Conservation (phyloP, 2,329 filamentous ascomycete species). For the Peltaster fructicola region DNA sequence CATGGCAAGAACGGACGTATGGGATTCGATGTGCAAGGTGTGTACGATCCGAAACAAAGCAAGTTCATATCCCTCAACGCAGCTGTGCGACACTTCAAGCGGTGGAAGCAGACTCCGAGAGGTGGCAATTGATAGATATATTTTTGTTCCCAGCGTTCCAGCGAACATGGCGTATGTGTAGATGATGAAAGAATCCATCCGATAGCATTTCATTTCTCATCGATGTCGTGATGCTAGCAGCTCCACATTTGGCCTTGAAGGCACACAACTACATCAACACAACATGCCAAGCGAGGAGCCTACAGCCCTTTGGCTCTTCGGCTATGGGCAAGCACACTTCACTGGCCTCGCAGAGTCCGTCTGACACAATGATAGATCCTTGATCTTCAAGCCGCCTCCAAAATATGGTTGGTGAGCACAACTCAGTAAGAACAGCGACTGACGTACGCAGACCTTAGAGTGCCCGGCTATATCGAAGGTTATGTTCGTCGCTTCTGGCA, state of each 20-base stretch:
- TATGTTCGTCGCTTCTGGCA: conserved; percentile 98
- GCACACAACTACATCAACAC: neutral
- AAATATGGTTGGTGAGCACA: too few relatives aligned
- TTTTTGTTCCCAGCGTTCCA: too few relatives aligned
- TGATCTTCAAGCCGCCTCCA: conserved; percentile 97
- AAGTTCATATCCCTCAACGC: conserved; percentile 20
- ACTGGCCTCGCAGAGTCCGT: neutral
- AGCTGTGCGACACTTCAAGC: conserved; percentile 14
- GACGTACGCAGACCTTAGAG: conserved; percentile 61
- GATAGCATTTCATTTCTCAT: too few relatives aligned
- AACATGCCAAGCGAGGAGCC: conserved; percentile 4
- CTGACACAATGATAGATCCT: conserved; percentile 41
- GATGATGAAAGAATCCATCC: too few relatives aligned
- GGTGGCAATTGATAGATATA: conserved; percentile 19
- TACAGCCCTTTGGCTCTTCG: conserved; percentile 77
- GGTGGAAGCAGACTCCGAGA: conserved; percentile 21
- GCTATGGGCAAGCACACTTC: conserved; percentile 58
- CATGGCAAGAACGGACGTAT: conserved; percentile 24
- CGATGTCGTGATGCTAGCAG: neutral
- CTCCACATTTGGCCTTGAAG: neutral
- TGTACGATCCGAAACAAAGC: conserved; percentile 27
- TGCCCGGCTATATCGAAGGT: conserved; percentile 80
- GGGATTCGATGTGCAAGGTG: conserved; percentile 26
- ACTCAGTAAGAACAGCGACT: too few relatives aligned
- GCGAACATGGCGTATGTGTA: too few relatives aligned